A percentile compares a stretch with the other conserved stretches of the same genome.
phyloP scores from a whole-genome alignment of 768 basidiomycete genomes.

The Lenzites betulinus region DNA sequence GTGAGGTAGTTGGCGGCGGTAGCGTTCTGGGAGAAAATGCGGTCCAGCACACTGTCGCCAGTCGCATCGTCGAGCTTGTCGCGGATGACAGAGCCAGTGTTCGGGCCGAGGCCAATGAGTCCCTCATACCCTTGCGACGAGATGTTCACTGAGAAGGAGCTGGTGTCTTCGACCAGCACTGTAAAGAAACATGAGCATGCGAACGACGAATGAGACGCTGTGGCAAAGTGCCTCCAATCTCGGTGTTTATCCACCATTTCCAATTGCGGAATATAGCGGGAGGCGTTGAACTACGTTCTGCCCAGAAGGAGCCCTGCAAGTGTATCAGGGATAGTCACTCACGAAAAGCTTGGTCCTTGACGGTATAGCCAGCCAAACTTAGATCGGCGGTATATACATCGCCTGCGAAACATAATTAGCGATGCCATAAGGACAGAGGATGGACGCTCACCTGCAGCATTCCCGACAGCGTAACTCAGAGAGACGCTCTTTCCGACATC shows the following conservation, averaged over 20 bases:
- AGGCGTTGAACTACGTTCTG: no score
- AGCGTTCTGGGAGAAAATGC: constrained; percentile 62
- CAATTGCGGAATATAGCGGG: no score
- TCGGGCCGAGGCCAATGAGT: constrained; percentile 78
- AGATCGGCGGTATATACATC: constrained; percentile 55
- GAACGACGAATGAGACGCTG: neutral
- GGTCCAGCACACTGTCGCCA: constrained; percentile 63
- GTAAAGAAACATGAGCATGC: neutral
- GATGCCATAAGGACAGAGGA: neutral
- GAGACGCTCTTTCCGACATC: constrained; percentile 59
- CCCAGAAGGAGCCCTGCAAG: neutral
- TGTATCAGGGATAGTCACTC: constrained; percentile 23
- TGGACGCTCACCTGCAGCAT: constrained; percentile 51
- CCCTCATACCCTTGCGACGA: constrained; percentile 65
- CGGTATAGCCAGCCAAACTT: constrained; percentile 55
- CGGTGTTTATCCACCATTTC: no score
- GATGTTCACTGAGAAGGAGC: constrained; percentile 64
- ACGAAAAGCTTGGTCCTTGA: constrained; percentile 71
- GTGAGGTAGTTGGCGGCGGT: constrained; percentile 66
- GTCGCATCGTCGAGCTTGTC: constrained; percentile 50
- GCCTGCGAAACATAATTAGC: constrained; percentile 38
- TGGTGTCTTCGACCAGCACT: constrained; percentile 69
- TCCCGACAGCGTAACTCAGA: constrained; percentile 70
- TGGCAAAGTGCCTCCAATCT: no score
- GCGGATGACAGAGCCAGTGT: constrained; percentile 64